These are phyloP conservation scores for Hymenoscyphus fraxineus DNA, from an alignment of 2,329 filamentous ascomycete species.

Conservation along the genomic window DNA sequence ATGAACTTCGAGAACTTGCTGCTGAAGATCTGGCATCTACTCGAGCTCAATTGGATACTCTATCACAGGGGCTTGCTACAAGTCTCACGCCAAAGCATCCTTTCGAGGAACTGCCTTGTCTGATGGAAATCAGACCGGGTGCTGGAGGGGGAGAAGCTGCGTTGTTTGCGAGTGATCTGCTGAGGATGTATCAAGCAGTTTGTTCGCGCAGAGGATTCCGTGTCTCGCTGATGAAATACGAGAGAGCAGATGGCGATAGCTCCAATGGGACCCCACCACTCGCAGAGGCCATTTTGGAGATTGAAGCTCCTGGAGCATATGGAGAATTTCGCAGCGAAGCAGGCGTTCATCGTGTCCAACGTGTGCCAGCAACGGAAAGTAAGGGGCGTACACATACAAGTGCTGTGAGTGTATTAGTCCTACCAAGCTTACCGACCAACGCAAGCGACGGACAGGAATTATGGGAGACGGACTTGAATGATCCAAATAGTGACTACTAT, in stretches of 20 bases:
- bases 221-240: constrained; percentile 71
- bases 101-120: constrained; percentile 83
- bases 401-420: constrained; percentile 85
- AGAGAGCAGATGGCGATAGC: constrained; percentile 63
- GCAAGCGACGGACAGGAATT: constrained; percentile 46
- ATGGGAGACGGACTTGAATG: constrained; percentile 62
- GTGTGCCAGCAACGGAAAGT: constrained; percentile 84
- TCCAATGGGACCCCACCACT: constrained; percentile 64
- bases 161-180: constrained; percentile 81
- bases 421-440: constrained; percentile 72
- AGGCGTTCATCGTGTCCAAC: constrained; percentile 92
- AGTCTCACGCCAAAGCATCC: constrained; percentile 83
- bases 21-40: constrained; percentile 76
- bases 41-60: constrained; percentile 53
- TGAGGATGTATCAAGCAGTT: constrained; percentile 84
- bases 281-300: constrained; percentile 82
- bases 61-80: constrained; percentile 67
- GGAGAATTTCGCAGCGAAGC: constrained; percentile 80
- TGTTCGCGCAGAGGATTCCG: constrained; percentile 67
- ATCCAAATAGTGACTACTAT: constrained; percentile 89
- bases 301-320: constrained; percentile 74
- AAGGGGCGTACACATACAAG: constrained; percentile 92
- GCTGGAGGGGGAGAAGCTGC: constrained; percentile 89
- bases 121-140: constrained; percentile 88
- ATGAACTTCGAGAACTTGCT: constrained; percentile 73